Percentiles rank a stretch among this genome's conserved stretches.
phyloP scores from a whole-genome alignment of 257 asterid genomes.

The Solanum bulbocastanum region DNA sequence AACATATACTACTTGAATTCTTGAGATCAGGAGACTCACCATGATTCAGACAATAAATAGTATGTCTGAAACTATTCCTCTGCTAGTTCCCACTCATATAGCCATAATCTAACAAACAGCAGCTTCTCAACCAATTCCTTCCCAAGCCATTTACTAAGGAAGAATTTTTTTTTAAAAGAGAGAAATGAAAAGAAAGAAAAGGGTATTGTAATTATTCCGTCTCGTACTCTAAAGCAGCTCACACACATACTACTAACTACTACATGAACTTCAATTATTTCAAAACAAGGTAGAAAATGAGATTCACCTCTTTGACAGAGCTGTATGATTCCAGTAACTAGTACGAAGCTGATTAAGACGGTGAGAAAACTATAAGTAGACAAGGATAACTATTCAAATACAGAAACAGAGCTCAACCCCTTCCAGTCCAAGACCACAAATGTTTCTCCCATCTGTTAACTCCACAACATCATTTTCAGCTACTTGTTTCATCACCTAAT shows the following conservation, averaged over 20 bases:
- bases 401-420: background rate
- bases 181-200: background rate
- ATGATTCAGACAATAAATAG: background rate
- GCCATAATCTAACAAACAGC: background rate
- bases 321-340: slow-evolving; percentile 17
- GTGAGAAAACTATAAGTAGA: slow-evolving; percentile 3
- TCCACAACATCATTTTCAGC: background rate
- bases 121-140: background rate
- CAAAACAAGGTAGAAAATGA: background rate
- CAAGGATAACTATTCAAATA: background rate
- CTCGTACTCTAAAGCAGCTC: background rate
- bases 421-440: background rate
- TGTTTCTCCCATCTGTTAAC: background rate
- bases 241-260: background rate
- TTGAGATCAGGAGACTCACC: background rate
- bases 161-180: background rate
- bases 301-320: slow-evolving; percentile 6
- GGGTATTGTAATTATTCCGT: background rate
- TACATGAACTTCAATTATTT: slow-evolving; percentile 6
- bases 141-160: background rate
- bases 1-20: background rate
- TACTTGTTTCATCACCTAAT: background rate
- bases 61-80: background rate
- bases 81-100: background rate
- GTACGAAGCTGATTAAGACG: slow-evolving; percentile 13